Evolutionary conservation across 495 filamentous ascomycete species (phyloP), one percentile per base, ranked within the genome.

Genomic region (Penicillium odoratum): DNA sequence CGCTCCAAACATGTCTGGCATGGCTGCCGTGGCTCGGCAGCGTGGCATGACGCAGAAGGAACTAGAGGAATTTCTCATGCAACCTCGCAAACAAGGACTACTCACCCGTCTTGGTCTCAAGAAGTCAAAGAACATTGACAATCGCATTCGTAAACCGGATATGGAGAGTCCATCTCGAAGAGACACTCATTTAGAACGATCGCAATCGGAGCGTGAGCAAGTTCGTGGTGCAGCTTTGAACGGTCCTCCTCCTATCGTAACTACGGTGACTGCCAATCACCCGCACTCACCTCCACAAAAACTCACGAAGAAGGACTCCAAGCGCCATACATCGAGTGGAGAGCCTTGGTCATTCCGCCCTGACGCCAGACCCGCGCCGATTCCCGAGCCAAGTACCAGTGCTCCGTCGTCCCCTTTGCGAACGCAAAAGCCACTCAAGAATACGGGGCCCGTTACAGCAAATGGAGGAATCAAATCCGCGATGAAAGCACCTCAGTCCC

Each of bases 11-110:
- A 69, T 63, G 64, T 74, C 72, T 58, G 72, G 59, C 34, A 58
- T 73, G 60, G 74, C 71, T 10, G 77, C 70, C 46, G 74, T 75
- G 46, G 77, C 69, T 46, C 73, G 61, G 57, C 74, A 67, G 52
- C 72, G 75, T 15, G 75, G 75, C 0, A 74, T 78, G 75, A 69
- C 69, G n/a, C 69, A 71, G 31, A 60, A 67, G 21, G 71, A 78
- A 36, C 53, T 78, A 28, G 73, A 77, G 31, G 66, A 73, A 28
- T 73, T 77, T 46, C 55, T 80, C 18, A 67, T 66, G 48, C 69
- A 68, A 53, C 71, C 67, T 21, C 71, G 73, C 52, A 76, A 70
- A 58, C 64, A 68, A 42, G 71, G 62, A 51, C 58, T 81, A 26
- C 69, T 82, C 31, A 64, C 71, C 16, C 73, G 76, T 0, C 63